Base-by-base conservation (phyloP, 129 eudicot species). In the Gnaphalium uliginosum region DNA sequence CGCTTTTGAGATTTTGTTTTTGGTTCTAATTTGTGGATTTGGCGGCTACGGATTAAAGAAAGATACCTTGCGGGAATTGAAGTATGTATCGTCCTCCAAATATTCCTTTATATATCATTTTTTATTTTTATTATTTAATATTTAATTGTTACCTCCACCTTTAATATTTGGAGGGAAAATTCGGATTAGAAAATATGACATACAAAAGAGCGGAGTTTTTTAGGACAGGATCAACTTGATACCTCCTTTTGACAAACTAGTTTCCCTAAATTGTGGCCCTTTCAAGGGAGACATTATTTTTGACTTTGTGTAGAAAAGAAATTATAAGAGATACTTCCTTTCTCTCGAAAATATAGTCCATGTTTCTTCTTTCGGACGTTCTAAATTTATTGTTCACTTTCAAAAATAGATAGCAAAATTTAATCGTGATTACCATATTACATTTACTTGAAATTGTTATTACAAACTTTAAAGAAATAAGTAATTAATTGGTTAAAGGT, bases 31-130 rank as follows among this genome's bases (percentile, higher is more conserved):
- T 73, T 30, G 79, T 79, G 51, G 79, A 73, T 54, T 65, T 66
- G 79, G 83, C 79, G 79, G 83, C 79, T 73, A 32, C 27, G 79
- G 75, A 73, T 79, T 11, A 57, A 73, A 79, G 83, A 57, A 73
- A 79, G 83, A 79, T 79, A 73, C 83, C 66, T 79, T 79, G 83
- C 83, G 75, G 83, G 79, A 73, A 79, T 60, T 59, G 75, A 66
- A 79, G 79, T 73, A 79, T 73, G 79, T 79, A 54, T 79, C 79
- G 73, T 79, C 11, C 53, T 79, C 46, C 79, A 79, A 66, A 39
- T 73, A 73, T 79, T 66, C 83, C 30, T 22, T 66, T 41, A 54
- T 56, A 8, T 8, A 8, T 39, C 6, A 35, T 35, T 35, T 35
- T 3, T 37, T 37, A 37, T 8, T 8, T 22, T 46, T 14, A 26